Evolutionary conservation across 345 rosid species (phyloP).

Genomic region (Schrenkiella parvula): DNA sequence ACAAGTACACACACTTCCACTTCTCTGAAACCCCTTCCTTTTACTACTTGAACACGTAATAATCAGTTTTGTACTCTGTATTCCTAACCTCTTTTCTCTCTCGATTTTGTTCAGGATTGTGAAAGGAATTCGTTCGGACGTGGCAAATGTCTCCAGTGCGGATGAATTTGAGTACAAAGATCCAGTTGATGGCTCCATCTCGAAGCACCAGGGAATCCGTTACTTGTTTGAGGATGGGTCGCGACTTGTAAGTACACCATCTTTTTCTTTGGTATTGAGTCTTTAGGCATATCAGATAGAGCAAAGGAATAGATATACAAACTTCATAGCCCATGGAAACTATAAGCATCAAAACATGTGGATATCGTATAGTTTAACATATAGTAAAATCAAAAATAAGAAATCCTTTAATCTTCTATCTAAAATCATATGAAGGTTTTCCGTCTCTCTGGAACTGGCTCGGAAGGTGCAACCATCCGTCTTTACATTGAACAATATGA

Average conservation of each 20-base stretch:
- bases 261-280: neutral
- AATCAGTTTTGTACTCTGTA: neutral
- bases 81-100: neutral
- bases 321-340: neutral
- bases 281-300: neutral
- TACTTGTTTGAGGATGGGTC: constrained; percentile 96
- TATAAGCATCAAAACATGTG: neutral
- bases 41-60: neutral
- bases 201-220: constrained; percentile 93
- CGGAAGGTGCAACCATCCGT: constrained; percentile 97
- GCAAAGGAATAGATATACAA: neutral
- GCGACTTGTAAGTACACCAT: constrained; percentile 68
- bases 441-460: constrained; percentile 98
- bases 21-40: neutral
- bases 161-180: constrained; percentile 98
- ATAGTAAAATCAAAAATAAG: neutral
- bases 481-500: constrained; percentile 96
- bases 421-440: constrained; percentile 51
- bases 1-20: constrained; percentile 47
- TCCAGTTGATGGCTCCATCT: constrained; percentile 94
- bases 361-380: neutral
- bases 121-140: constrained; percentile 61
- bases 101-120: constrained; percentile 48
- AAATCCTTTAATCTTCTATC: neutral
- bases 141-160: constrained; percentile 64